Percentiles rank a stretch among this genome's conserved stretches.
Conservation (phyloP, 2,329 filamentous ascomycete genomes). For the Kalaharituber pfeilii region DNA sequence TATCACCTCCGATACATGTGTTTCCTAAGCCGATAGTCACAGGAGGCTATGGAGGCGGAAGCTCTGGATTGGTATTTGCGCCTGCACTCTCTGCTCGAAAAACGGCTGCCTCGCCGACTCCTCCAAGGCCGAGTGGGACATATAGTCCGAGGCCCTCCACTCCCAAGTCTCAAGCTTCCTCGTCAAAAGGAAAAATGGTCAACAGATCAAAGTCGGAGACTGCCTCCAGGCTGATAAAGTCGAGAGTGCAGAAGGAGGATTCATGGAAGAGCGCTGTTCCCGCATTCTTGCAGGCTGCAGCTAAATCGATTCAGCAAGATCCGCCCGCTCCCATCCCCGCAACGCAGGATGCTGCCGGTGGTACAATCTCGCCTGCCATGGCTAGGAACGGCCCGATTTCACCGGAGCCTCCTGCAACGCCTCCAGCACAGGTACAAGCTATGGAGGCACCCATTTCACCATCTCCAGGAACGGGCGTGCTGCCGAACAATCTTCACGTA, state of each 20-base stretch:
- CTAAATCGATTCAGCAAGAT: not conserved
- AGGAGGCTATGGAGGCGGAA: not conserved
- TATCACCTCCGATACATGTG: not conserved
- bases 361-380: not conserved
- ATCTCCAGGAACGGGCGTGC: not conserved
- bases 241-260: not conserved
- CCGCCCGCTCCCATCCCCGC: no score
- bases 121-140: not conserved
- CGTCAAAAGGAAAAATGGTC: not conserved
- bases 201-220: not conserved
- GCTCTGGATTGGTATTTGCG: not conserved
- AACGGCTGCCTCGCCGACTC: not conserved
- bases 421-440: not conserved
- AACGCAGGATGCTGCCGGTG: no score
- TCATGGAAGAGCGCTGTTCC: not conserved
- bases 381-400: not conserved
- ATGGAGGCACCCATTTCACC: not conserved
- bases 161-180: not conserved
- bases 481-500: not conserved
- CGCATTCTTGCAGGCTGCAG: not conserved
- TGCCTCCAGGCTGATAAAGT: not conserved
- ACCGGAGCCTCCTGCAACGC: not conserved
- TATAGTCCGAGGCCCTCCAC: not conserved
- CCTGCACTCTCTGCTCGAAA: not conserved
- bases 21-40: not conserved